phyloP scores from a whole-genome alignment of 169 alveolate species.

The Plasmodium reichenowi region DNA sequence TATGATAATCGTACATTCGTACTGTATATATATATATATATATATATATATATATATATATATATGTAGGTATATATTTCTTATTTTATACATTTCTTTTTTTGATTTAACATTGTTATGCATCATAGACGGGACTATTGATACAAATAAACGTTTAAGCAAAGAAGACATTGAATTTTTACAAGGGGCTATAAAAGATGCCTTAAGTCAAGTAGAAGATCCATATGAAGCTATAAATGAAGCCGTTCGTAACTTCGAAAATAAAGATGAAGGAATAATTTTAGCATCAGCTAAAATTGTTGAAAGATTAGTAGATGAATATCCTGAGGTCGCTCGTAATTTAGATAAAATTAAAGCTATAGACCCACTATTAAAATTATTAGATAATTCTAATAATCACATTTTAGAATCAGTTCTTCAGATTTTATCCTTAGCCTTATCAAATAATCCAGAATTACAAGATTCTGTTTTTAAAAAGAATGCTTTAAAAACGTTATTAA shows the following conservation, averaged over 20 bases:
- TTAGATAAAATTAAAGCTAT: slow-evolving; percentile 69
- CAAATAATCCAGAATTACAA: slow-evolving; percentile 68
- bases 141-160: slow-evolving; percentile 67
- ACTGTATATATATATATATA: neutral
- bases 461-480: slow-evolving; percentile 68
- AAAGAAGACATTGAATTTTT: slow-evolving; percentile 71
- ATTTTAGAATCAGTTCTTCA: slow-evolving; percentile 73
- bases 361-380: slow-evolving; percentile 67
- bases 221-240: slow-evolving; percentile 76
- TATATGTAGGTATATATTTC: neutral
- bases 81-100: neutral
- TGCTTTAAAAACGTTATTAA: slow-evolving; percentile 50
- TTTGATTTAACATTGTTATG: neutral
- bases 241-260: slow-evolving; percentile 67
- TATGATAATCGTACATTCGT: neutral
- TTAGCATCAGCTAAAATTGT: slow-evolving; percentile 73
- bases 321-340: slow-evolving; percentile 68
- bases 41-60: neutral
- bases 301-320: slow-evolving; percentile 73
- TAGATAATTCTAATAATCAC: slow-evolving; percentile 34
- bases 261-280: slow-evolving; percentile 62
- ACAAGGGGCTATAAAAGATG: slow-evolving; percentile 76
- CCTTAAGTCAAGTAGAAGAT: slow-evolving; percentile 73
- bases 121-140: slow-evolving; percentile 56
- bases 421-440: slow-evolving; percentile 63